phyloP scores from a whole-genome alignment of 2,329 filamentous ascomycete genomes.

The Neofusicoccum cordaticola region DNA sequence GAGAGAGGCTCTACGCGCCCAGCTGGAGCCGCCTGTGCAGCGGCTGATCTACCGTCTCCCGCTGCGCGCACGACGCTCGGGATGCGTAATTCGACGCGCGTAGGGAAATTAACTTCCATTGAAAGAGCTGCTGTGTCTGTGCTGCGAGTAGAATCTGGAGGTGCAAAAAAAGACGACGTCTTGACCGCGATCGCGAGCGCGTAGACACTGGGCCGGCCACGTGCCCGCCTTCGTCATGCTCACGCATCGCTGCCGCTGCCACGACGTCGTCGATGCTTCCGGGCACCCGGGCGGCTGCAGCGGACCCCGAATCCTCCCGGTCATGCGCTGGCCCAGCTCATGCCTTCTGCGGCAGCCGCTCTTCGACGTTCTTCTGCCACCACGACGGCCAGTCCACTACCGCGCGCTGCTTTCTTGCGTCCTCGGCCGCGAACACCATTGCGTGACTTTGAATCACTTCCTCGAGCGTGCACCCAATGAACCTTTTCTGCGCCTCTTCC shows the following conservation, averaged over 20 bases:
- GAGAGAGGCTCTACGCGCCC: conserved; percentile 4
- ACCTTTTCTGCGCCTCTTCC: conserved; percentile 67
- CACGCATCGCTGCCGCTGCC: not conserved
- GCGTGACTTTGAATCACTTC: conserved; percentile 88
- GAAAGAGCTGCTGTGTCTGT: not conserved
- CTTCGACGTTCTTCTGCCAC: conserved; percentile 55
- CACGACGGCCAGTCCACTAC: conserved; percentile 74
- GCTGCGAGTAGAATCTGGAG: not conserved
- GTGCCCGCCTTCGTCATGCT: not conserved
- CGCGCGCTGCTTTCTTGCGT: conserved; percentile 67
- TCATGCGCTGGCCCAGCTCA: not conserved
- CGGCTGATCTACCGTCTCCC: conserved; percentile 10
- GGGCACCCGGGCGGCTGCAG: not conserved
- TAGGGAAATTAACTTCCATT: not conserved
- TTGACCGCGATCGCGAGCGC: not conserved
- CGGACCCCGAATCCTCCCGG: not conserved
- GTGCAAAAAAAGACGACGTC: not conserved
- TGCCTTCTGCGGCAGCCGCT: not conserved
- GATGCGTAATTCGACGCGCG: conserved; percentile 7
- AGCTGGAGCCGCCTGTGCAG: conserved; percentile 11
- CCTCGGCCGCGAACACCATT: conserved; percentile 90
- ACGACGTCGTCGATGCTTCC: not conserved
- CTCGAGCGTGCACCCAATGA: conserved; percentile 79
- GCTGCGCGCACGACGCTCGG: not conserved
- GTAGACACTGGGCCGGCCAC: not conserved